Conservation (phyloP, 1,284 basidiomycete species). For the Boletellus deceptivus region DNA sequence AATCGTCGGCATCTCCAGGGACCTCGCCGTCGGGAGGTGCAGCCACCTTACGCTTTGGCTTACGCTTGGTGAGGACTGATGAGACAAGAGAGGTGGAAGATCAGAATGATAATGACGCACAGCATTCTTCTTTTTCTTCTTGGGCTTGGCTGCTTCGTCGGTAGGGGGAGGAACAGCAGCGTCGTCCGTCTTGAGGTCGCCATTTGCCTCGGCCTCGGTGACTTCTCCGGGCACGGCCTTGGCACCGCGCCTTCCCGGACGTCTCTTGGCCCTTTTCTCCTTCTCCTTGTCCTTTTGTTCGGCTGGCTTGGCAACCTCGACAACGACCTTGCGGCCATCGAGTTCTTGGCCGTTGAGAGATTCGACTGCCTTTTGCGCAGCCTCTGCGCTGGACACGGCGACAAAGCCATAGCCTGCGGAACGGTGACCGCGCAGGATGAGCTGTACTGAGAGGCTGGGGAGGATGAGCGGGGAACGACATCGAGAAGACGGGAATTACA, state of each 20-base stretch:
- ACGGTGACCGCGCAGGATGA: conserved; percentile 77
- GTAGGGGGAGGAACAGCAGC: conserved; percentile 43
- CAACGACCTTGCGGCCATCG: conserved; percentile 81
- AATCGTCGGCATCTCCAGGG: conserved; percentile 34
- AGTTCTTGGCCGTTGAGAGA: conserved; percentile 84
- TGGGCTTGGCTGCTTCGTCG: conserved; percentile 65
- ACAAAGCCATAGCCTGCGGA: conserved; percentile 93
- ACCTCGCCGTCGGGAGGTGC: conserved; percentile 39
- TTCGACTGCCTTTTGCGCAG: conserved; percentile 84
- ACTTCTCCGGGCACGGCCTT: conserved; percentile 83
- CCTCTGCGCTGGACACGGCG: conserved; percentile 74
- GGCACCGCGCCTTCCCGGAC: conserved; percentile 75
- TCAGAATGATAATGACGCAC: conserved; percentile 41
- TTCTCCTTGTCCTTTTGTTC: conserved; percentile 82
- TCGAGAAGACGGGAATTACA: conserved; percentile 52
- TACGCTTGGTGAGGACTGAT: conserved; percentile 45
- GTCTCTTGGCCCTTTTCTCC: conserved; percentile 73
- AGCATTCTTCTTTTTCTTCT: conserved; percentile 77
- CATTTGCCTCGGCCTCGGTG: conserved; percentile 81
- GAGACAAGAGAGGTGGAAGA: conserved; percentile 10
- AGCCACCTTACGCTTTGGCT: conserved; percentile 46
- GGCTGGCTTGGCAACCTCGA: conserved; percentile 87
- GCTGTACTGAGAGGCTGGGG: conserved; percentile 67
- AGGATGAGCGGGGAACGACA: conserved; percentile 22
- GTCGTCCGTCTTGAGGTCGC: conserved; percentile 57